These are phyloP conservation scores for Mycena rebaudengoi DNA, from an alignment of 768 basidiomycete genomes.

Conservation along the genomic window DNA sequence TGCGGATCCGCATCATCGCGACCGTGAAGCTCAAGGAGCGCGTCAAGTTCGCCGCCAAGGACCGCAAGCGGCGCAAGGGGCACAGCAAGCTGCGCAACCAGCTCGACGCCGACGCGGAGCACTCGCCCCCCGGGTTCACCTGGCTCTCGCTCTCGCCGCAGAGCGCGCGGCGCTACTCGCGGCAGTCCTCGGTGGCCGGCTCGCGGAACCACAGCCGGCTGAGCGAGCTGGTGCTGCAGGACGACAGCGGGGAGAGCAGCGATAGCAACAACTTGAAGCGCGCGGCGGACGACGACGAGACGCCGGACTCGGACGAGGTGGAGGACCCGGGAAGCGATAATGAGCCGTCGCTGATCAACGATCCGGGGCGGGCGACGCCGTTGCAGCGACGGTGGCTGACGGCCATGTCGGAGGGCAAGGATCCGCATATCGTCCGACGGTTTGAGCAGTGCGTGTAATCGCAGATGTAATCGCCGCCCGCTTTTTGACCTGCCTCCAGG, in stretches of 20 bases:
- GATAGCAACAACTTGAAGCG: too few species aligned
- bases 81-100: constrained; percentile 31
- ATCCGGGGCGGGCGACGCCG: constrained; percentile 84
- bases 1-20: constrained; percentile 86
- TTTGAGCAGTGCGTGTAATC: constrained; percentile 75
- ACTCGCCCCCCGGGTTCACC: constrained; percentile 36
- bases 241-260: constrained; percentile 38
- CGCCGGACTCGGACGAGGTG: constrained; percentile 40
- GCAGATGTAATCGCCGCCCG: neutral
- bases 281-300: constrained; percentile 33
- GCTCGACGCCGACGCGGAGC: constrained; percentile 27
- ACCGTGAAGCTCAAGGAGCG: constrained; percentile 76
- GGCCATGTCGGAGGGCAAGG: constrained; percentile 91
- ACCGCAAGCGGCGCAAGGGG: constrained; percentile 23
- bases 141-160: constrained; percentile 68
- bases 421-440: constrained; percentile 68
- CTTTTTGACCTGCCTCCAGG: constrained; percentile 46
- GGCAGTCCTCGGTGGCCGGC: constrained; percentile 56
- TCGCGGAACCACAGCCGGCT: constrained; percentile 50
- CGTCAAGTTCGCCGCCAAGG: constrained; percentile 57
- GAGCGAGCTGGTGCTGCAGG: constrained; percentile 48
- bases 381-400: constrained; percentile 84
- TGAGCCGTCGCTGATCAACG: constrained; percentile 75
- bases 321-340: constrained; percentile 57
- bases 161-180: constrained; percentile 54